phyloP scores from a whole-genome alignment of 2,329 filamentous ascomycete genomes.

The Epicoccum nigrum region DNA sequence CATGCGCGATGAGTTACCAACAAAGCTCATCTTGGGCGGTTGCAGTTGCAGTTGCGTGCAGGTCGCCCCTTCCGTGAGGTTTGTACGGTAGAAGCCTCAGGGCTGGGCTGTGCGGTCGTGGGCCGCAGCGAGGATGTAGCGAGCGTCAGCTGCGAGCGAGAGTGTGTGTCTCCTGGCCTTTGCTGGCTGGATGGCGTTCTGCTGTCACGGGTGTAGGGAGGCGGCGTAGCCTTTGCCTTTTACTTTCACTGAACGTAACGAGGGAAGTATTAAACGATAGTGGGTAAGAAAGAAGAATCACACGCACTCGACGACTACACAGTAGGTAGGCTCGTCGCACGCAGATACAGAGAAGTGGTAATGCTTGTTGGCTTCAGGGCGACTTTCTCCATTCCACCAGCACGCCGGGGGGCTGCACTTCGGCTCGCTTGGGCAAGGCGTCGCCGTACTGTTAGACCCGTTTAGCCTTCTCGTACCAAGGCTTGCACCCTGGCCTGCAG shows the following conservation, averaged over 20 bases:
- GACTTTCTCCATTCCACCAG: conserved; percentile 31
- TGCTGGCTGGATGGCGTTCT: conserved; percentile 9
- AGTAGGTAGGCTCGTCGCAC: conserved; percentile 9
- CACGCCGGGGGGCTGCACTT: conserved; percentile 17
- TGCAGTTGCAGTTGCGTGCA: conserved; percentile 39
- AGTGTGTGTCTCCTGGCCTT: conserved; percentile 9
- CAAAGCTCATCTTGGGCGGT: conserved; percentile 55
- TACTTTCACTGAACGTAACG: conserved; percentile 22
- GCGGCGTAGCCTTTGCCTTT: conserved; percentile 5
- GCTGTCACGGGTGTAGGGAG: conserved; percentile 13
- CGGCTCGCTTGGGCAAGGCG: conserved; percentile 21
- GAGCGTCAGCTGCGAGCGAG: conserved; percentile 27
- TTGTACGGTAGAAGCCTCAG: conserved; percentile 7
- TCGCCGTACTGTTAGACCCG: conserved; percentile 18
- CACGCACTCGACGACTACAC: conserved; percentile 12
- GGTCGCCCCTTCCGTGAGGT: conserved; percentile 26
- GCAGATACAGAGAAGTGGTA: conserved; percentile 14
- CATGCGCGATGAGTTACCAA: conserved; percentile 64
- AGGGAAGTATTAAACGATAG: conserved; percentile 36
- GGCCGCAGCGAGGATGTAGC: conserved; percentile 19
- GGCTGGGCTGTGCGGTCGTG: conserved; percentile 2
- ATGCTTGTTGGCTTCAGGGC: conserved; percentile 27
- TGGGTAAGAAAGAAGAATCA: conserved; percentile 32
- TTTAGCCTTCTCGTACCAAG: conserved; percentile 13
- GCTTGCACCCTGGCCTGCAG: conserved; percentile 1